A percentile compares a stretch with the other conserved stretches of the same genome.
Conservation (phyloP, 2,329 filamentous ascomycete genomes). For the Emmonsiellopsis sp. region DNA sequence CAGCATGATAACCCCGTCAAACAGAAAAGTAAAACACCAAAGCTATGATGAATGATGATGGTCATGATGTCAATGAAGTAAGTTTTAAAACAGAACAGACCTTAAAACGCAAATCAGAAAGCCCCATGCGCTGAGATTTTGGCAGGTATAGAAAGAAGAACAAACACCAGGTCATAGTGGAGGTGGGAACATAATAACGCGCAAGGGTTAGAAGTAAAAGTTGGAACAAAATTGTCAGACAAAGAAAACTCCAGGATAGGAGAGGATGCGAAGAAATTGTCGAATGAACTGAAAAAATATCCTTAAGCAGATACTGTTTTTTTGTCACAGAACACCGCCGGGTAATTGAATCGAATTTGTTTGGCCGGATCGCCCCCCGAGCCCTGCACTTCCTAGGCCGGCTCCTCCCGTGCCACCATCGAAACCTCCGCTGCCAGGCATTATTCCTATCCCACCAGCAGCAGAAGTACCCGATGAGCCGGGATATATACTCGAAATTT, state of each 20-base stretch:
- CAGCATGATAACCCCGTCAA: background rate
- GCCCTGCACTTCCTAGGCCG: background rate
- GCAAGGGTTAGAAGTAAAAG: background rate
- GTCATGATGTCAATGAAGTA: background rate
- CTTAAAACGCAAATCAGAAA: background rate
- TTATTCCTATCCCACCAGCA: constrained; percentile 6
- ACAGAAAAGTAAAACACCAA: background rate
- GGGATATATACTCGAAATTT: constrained; percentile 22
- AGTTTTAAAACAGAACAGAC: background rate
- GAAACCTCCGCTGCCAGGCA: constrained; percentile 7
- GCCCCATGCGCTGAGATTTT: background rate
- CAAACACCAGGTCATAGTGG: background rate
- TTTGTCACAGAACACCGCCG: constrained; percentile 21
- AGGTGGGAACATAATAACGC: background rate
- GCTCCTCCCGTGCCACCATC: constrained; percentile 7
- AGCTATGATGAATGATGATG: constrained; percentile 1
- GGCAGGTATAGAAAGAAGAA: background rate
- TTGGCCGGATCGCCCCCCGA: constrained; percentile 4
- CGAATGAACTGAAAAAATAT: background rate
- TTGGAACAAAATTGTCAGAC: background rate
- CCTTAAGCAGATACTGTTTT: background rate
- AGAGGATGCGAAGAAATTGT: background rate
- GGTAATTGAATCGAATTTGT: constrained; percentile 23
- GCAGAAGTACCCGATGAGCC: constrained; percentile 13
- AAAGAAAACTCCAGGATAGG: background rate